These are phyloP conservation scores for Glycine tomentella DNA, from an alignment of 306 rosid genomes.

Conservation along the genomic window DNA sequence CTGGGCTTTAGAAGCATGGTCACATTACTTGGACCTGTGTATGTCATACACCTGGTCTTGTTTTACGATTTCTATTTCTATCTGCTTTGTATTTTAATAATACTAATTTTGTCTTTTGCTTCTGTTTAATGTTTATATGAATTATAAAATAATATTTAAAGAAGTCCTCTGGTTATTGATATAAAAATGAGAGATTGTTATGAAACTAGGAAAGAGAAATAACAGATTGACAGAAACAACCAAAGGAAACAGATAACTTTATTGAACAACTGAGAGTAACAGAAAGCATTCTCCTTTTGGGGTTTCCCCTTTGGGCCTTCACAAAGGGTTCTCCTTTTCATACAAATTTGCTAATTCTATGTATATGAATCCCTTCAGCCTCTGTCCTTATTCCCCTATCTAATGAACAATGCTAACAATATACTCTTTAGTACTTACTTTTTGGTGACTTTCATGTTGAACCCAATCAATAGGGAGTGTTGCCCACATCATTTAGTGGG, in stretches of 20 bases:
- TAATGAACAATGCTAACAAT: not conserved
- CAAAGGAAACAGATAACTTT: too few species aligned
- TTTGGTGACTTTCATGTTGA: not conserved
- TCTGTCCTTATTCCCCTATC: not conserved
- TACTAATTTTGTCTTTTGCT: conserved; percentile 32
- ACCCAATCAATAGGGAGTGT: not conserved
- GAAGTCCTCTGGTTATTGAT: not conserved
- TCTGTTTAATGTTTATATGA: conserved; percentile 12
- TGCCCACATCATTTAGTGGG: not conserved
- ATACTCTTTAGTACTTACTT: not conserved
- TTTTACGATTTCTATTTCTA: conserved; percentile 29
- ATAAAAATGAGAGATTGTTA: not conserved
- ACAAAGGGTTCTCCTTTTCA: conserved; percentile 6
- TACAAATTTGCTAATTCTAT: not conserved
- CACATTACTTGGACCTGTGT: conserved; percentile 94
- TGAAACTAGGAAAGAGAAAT: too few species aligned
- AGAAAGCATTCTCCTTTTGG: not conserved
- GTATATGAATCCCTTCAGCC: not conserved
- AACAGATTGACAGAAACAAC: too few species aligned
- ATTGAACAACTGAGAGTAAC: too few species aligned
- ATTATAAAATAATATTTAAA: conserved; percentile 25
- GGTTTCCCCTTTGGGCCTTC: not conserved
- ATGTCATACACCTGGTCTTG: conserved; percentile 50
- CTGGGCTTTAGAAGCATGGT: conserved; percentile 85
- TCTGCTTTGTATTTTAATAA: conserved; percentile 27